These are phyloP conservation scores for Heterobasidion occidentale DNA, from an alignment of 1,284 basidiomycete genomes.

Conservation along the genomic window DNA sequence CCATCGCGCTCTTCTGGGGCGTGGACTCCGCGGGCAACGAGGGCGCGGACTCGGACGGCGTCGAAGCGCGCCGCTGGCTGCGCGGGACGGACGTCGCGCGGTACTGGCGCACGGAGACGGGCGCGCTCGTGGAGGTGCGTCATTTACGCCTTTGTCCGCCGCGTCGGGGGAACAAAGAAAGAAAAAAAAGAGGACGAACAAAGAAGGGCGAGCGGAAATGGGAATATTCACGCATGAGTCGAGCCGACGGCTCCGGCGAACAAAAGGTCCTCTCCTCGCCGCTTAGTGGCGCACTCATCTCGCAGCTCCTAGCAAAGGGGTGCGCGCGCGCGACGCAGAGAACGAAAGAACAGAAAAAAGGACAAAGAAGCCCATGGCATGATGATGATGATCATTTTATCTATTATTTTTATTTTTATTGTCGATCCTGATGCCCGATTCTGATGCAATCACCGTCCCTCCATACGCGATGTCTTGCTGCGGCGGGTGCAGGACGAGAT, in stretches of 20 bases:
- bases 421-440: no score
- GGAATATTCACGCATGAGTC: no score
- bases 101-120: constrained; percentile 1
- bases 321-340: no score
- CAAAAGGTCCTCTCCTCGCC: no score
- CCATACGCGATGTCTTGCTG: neutral
- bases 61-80: constrained; percentile 9
- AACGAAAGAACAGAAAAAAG: no score
- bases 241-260: no score
- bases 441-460: no score
- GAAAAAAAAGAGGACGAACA: neutral
- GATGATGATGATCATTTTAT: neutral
- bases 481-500: constrained; percentile 29
- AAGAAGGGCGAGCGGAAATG: no score
- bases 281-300: no score
- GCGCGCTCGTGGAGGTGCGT: neutral
- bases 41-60: constrained; percentile 6
- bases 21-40: constrained; percentile 10
- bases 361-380: no score
- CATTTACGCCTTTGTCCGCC: neutral
- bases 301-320: no score
- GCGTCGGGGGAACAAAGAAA: neutral
- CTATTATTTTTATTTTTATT: neutral
- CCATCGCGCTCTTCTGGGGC: constrained; percentile 63
- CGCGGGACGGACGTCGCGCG: constrained; percentile 6